phyloP scores from a whole-genome alignment of 345 rosid species.

The rapeseed (Brassica napus) region DNA sequence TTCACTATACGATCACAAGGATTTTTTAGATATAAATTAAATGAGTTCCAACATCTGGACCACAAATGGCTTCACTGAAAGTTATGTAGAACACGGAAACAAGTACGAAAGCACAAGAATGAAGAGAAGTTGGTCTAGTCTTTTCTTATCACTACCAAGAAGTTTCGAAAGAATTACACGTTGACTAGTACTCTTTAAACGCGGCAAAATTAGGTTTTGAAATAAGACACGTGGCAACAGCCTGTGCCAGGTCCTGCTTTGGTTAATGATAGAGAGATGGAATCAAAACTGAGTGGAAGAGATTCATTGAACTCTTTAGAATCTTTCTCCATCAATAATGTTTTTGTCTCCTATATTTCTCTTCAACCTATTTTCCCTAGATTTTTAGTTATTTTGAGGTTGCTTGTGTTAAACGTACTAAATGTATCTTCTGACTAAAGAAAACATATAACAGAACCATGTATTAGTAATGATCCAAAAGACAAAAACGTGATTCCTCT shows the following conservation, averaged over 20 bases:
- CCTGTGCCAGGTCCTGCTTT: constrained; percentile 20
- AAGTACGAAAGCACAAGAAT: neutral
- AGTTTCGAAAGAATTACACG: constrained; percentile 22
- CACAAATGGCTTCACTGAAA: neutral
- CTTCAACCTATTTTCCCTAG: neutral
- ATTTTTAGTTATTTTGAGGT: constrained; percentile 1
- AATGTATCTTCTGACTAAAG: neutral
- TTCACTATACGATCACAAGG: neutral
- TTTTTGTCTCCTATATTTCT: neutral
- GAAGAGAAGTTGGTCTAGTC: constrained; percentile 27
- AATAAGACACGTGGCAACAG: constrained; percentile 24
- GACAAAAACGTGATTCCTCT: neutral
- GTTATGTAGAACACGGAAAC: constrained; percentile 15
- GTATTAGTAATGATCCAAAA: neutral
- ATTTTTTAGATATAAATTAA: neutral
- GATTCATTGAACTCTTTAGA: constrained; percentile 32
- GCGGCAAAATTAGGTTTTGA: constrained; percentile 34
- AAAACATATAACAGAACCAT: neutral
- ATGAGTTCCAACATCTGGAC: neutral
- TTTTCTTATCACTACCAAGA: constrained; percentile 11
- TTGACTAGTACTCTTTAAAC: constrained; percentile 20
- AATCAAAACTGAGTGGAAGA: constrained; percentile 15
- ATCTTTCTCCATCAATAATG: constrained; percentile 12
- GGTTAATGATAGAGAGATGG: constrained; percentile 20
- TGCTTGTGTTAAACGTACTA: neutral